Evolutionary conservation across 441 rosid species (phyloP).

Genomic region (Breynia disticha): DNA sequence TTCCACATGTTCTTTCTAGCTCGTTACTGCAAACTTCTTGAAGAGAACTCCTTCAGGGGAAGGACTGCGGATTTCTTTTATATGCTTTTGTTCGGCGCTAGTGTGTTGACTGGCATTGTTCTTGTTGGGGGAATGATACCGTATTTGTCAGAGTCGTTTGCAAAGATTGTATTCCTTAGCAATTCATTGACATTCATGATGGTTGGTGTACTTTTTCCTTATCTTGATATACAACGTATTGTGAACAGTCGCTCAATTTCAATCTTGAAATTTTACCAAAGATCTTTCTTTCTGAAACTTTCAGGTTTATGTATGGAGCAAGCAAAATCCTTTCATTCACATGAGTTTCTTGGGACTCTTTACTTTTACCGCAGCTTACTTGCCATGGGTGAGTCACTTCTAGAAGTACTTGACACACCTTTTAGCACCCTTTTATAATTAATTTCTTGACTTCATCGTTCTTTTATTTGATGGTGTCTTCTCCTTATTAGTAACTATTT

Average conservation of each 20-base stretch:
- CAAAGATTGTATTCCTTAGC: conserved; percentile 95
- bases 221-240: too few relatives aligned
- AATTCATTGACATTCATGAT: conserved; percentile 98
- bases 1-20: conserved; percentile 99
- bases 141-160: conserved; percentile 80
- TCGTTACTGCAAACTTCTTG: conserved; percentile 97
- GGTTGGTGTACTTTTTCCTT: conserved; percentile 36
- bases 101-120: conserved; percentile 78
- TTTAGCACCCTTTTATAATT: background rate
- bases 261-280: conserved; percentile 1
- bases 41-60: conserved; percentile 98
- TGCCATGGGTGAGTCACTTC: conserved; percentile 82
- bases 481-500: too few relatives aligned
- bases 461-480: conserved; percentile 1
- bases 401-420: background rate
- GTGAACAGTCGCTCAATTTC: background rate
- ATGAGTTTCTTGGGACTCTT: conserved; percentile 98
- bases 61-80: conserved; percentile 97
- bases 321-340: conserved; percentile 96
- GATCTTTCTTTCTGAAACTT: conserved; percentile 7
- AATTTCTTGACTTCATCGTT: background rate
- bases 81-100: conserved; percentile 94
- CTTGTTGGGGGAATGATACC: conserved; percentile 97
- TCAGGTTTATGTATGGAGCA: conserved; percentile 99
- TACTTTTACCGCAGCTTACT: conserved; percentile 93